Evolutionary conservation across 2,329 filamentous ascomycete species (phyloP), one percentile per base, ranked within the genome.

Genomic region (Colletotrichum incanum): DNA sequence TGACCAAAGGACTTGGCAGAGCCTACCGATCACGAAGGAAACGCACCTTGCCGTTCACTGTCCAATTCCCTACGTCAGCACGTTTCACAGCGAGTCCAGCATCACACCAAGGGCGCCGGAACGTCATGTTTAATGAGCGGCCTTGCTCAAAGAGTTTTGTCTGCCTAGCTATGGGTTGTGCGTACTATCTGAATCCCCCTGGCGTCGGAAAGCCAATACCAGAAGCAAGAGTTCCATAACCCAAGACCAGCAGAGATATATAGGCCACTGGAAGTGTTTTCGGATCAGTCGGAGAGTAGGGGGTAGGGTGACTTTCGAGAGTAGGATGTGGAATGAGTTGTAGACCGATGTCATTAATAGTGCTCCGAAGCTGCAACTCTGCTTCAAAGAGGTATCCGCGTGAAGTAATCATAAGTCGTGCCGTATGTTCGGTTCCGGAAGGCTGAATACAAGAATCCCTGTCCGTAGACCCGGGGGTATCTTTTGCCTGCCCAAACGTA

Each of bases 371-470:
- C 61, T 54, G 61, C 61, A 64, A 55, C 65, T 55, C 61, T 70
- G 70, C 70, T 72, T 72, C 70, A 47, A 70, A 72, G 61, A 73
- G 69, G 72, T 74, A 73, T 73, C 73, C 71, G 60, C 70, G 61
- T 39, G 58, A 64, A 60, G 69, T 72, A 72, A 72, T 72, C 70
- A 59, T 72, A 37, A 67, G 64, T 49, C 61, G 34, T 64, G 70
- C 71, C 72, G 63, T 72, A 73, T 73, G 72, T 73, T 58, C 73
- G 50, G 47, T 54, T 64, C 39, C 45, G 61, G 50, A 64, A 64
- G 54, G 50, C 61, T 65, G 59, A 64, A 56, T 71, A 65, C 56
- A 61, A 68, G 54, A 71, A 62, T 58, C 39, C 47, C 66, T 41
- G 56, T 71, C 62, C 64, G 50, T 49, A 60, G 70, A 72, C 54